Conservation (phyloP, 1,284 basidiomycete genomes). For the Wallemia ichthyophaga region DNA sequence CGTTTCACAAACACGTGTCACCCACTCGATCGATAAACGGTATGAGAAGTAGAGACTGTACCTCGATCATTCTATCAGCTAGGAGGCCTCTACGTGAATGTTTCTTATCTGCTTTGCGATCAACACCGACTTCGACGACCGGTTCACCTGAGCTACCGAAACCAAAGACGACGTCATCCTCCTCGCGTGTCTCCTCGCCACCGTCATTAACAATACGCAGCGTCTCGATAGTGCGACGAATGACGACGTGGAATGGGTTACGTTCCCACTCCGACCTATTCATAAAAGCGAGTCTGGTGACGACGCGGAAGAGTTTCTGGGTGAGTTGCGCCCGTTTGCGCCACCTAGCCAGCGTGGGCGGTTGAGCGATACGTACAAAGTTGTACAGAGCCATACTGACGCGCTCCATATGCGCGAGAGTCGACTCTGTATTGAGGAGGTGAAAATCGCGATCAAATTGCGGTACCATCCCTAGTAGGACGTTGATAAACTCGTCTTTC, state of each 20-base stretch:
- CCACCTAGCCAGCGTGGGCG: no score
- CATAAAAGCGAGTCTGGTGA: not conserved
- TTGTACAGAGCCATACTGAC: not conserved
- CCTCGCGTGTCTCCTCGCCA: not conserved
- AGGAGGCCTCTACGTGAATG: not conserved
- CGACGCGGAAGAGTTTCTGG: not conserved
- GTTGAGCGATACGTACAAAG: no score
- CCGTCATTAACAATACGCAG: not conserved
- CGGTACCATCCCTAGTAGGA: not conserved
- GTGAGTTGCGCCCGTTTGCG: no score
- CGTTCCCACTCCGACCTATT: not conserved
- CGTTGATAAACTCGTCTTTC: not conserved
- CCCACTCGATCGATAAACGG: not conserved
- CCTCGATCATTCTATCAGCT: not conserved
- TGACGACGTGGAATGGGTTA: not conserved
- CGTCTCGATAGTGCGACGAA: not conserved
- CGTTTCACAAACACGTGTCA: not conserved
- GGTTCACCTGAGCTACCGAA: not conserved
- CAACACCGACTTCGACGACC: not conserved
- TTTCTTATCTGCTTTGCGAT: not conserved
- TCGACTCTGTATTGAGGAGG: not conserved
- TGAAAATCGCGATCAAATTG: not conserved
- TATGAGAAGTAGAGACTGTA: not conserved
- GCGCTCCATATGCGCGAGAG: not conserved
- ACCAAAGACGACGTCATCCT: not conserved